These are phyloP conservation scores for Penicillium italicum DNA, from an alignment of 2,329 filamentous ascomycete species.

Conservation along the genomic window DNA sequence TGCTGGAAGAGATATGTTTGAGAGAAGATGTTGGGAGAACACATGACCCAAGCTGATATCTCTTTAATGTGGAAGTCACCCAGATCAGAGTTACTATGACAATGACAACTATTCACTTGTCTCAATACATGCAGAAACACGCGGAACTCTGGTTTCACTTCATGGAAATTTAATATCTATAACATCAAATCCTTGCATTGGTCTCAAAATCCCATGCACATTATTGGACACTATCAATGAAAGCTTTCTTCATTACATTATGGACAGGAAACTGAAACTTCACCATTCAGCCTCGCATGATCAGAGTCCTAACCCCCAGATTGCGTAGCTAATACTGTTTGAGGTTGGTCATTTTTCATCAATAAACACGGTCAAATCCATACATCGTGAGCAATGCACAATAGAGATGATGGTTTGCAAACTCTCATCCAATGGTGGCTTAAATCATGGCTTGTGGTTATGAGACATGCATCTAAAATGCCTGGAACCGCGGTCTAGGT, in stretches of 20 bases:
- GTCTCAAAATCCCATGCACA: background rate
- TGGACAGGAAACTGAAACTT: background rate
- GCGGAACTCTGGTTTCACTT: background rate
- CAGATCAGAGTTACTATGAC: background rate
- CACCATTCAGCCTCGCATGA: background rate
- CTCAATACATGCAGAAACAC: background rate
- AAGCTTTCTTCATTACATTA: no score
- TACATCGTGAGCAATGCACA: constrained; percentile 22
- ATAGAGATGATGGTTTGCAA: constrained; percentile 31
- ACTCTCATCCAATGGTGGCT: constrained; percentile 26
- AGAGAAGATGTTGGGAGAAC: background rate
- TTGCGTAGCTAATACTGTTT: background rate
- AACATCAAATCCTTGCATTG: background rate
- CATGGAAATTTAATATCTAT: no score
- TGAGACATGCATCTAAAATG: constrained; percentile 24
- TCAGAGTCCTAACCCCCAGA: constrained; percentile 3
- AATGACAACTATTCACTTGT: background rate
- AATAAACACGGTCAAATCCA: constrained; percentile 29
- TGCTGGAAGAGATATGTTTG: background rate
- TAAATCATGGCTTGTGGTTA: constrained; percentile 25
- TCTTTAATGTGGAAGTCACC: background rate
- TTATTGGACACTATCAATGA: background rate
- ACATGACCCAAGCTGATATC: background rate
- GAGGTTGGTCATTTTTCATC: constrained; percentile 15
- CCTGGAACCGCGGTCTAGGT: constrained; percentile 23